These are phyloP conservation scores for Glaciozyma martinii DNA, from an alignment of 768 basidiomycete genomes.

Conservation along the genomic window DNA sequence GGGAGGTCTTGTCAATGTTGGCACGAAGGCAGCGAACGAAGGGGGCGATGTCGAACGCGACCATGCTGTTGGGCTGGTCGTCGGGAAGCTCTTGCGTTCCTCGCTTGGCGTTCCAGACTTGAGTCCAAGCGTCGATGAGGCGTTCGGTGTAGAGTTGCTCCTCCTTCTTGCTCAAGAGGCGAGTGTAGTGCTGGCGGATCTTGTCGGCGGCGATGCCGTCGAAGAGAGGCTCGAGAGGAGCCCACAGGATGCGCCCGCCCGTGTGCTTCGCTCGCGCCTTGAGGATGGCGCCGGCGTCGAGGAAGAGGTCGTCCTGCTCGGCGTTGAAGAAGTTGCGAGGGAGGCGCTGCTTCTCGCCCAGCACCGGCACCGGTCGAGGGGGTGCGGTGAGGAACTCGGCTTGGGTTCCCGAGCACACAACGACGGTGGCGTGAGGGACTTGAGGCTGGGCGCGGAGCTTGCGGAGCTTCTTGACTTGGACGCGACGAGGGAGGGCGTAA, in stretches of 20 bases:
- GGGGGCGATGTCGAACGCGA: conserved; percentile 68
- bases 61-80: conserved; percentile 55
- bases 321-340: conserved; percentile 68
- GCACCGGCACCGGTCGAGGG: background rate
- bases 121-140: conserved; percentile 71
- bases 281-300: conserved; percentile 75
- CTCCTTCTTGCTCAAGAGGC: conserved; percentile 54
- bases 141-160: conserved; percentile 67
- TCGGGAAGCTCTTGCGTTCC: conserved; percentile 64
- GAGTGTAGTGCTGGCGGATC: conserved; percentile 58
- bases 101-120: conserved; percentile 61
- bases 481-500: conserved; percentile 14
- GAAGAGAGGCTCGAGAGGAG: conserved; percentile 68
- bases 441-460: background rate
- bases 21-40: conserved; percentile 72
- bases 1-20: conserved; percentile 71
- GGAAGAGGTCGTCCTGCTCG: conserved; percentile 79
- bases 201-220: conserved; percentile 63
- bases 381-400: conserved; percentile 16
- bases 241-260: conserved; percentile 46
- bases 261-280: conserved; percentile 63
- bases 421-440: background rate
- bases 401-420: background rate
- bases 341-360: conserved; percentile 42
- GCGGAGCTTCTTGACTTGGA: background rate